phyloP scores from a whole-genome alignment of 805 yeast genomes.

The Candida rishiriensis region DNA sequence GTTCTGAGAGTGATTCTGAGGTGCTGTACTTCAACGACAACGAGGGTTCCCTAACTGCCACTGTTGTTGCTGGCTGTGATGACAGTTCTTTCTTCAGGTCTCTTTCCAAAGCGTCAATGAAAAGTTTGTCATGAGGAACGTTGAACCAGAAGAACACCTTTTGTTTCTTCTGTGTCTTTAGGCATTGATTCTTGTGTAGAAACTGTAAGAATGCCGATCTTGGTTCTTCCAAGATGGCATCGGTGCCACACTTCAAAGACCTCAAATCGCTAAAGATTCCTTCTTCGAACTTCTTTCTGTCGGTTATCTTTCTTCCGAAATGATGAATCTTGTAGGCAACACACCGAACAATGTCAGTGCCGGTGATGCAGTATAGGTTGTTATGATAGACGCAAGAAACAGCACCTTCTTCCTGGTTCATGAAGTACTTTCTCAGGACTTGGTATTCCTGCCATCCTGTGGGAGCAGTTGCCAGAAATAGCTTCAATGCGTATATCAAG shows the following conservation, averaged over 20 bases:
- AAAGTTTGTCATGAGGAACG: constrained; percentile 88
- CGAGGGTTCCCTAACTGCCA: constrained; percentile 73
- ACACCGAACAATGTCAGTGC: constrained; percentile 93
- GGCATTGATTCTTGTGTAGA: constrained; percentile 77
- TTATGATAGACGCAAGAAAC: constrained; percentile 94
- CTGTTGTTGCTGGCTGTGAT: constrained; percentile 65
- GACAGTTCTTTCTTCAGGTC: constrained; percentile 75
- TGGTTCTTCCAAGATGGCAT: constrained; percentile 85
- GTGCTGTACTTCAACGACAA: constrained; percentile 66
- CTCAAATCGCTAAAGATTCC: constrained; percentile 91
- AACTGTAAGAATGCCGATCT: constrained; percentile 81
- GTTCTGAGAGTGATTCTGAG: constrained; percentile 46
- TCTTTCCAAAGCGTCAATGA: constrained; percentile 90
- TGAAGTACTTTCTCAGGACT: constrained; percentile 76
- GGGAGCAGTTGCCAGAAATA: constrained; percentile 89
- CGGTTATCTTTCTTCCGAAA: constrained; percentile 80
- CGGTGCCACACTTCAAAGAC: constrained; percentile 76
- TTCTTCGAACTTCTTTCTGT: constrained; percentile 93
- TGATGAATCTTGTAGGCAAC: constrained; percentile 83
- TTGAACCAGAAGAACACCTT: constrained; percentile 96
- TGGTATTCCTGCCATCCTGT: constrained; percentile 90
- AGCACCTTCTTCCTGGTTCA: constrained; percentile 86
- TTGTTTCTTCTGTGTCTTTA: constrained; percentile 93
- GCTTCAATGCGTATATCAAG: constrained; percentile 72
- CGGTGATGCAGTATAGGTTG: constrained; percentile 83